phyloP scores from a whole-genome alignment of 2,329 filamentous ascomycete genomes.

The Trichophyton rubrum region DNA sequence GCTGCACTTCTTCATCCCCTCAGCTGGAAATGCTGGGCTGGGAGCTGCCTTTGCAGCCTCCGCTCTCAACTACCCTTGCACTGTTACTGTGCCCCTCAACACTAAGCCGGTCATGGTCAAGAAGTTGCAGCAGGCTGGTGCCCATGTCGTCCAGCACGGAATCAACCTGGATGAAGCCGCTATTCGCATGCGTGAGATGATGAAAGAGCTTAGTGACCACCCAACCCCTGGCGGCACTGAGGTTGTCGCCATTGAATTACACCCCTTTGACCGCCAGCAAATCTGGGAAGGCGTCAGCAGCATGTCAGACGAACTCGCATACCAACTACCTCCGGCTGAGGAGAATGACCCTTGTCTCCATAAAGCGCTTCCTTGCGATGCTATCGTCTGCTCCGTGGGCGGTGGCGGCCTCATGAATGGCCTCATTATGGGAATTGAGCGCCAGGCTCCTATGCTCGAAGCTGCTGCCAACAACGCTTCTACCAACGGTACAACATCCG shows the following conservation, averaged over 20 bases:
- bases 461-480: conserved; percentile 12
- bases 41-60: conserved; percentile 63
- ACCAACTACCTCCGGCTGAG: conserved; percentile 26
- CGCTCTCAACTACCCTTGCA: conserved; percentile 52
- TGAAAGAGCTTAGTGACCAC: conserved; percentile 19
- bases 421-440: conserved; percentile 55
- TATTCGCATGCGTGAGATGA: conserved; percentile 33
- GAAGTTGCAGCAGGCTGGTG: conserved; percentile 57
- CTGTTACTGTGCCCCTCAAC: conserved; percentile 58
- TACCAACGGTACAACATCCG: conserved; percentile 9
- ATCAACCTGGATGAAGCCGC: conserved; percentile 59
- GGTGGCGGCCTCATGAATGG: conserved; percentile 72
- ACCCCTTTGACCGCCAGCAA: conserved; percentile 35
- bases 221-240: conserved; percentile 11
- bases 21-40: conserved; percentile 73
- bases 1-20: conserved; percentile 65
- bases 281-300: conserved; percentile 37
- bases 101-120: conserved; percentile 58
- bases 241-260: conserved; percentile 31
- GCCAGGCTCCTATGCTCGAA: conserved; percentile 26
- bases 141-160: conserved; percentile 56
- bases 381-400: conserved; percentile 64
- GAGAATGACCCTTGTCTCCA: conserved; percentile 20
- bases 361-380: conserved; percentile 43
- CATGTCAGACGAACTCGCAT: conserved; percentile 33